Evolutionary conservation across 2,329 filamentous ascomycete species (phyloP), one percentile per base, ranked within the genome.

Genomic region (Bipolaris gigantea): DNA sequence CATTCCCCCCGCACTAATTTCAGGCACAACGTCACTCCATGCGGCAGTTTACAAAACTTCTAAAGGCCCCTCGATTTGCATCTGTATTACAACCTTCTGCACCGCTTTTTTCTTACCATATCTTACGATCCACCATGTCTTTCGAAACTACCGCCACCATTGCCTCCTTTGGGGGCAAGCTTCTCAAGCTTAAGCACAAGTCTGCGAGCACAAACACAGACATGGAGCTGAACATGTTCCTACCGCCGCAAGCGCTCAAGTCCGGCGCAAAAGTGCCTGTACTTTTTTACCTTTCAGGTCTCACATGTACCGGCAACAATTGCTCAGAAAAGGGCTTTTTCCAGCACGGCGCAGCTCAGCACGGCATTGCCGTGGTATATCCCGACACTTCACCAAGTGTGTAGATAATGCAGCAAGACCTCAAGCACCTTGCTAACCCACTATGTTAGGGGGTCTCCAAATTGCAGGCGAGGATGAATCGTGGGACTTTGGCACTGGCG

Each of bases 151-250:
- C 89, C 74, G 88, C 90, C 56, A 90, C 89, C 60, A 96, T 97
- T 76, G 83, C 87, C 80, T 90, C 87, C 75, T 97, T 97, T 73
- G 93, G 92, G 73, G 94, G 94, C 73, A 92, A 92, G 78, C 88
- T 99, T 56, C 85, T 96, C 67, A 97, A 99, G 82, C 89, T 99
- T 58, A 86, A 88, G 66, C 94, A 99, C 83, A 78, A 87, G 72
- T 91, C 92, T 51, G 79, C 83, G 62, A 83, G 85, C 57, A 96
- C 91, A 53, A 85, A 85, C 66, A 96, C 91, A 64, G 86, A 92
- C 68, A 99, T 97, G 93, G 85, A 85, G 73, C 85, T 97, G 71
- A 96, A 95, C 79, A 83, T 99, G 67, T 99, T 90, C 80, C 83
- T 99, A 3, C 94, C 94, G 21, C 86, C 90, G 2, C 81, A 87